Base-by-base conservation (phyloP, 352 stramenopile species). In the Globisporangium nagaii region DNA sequence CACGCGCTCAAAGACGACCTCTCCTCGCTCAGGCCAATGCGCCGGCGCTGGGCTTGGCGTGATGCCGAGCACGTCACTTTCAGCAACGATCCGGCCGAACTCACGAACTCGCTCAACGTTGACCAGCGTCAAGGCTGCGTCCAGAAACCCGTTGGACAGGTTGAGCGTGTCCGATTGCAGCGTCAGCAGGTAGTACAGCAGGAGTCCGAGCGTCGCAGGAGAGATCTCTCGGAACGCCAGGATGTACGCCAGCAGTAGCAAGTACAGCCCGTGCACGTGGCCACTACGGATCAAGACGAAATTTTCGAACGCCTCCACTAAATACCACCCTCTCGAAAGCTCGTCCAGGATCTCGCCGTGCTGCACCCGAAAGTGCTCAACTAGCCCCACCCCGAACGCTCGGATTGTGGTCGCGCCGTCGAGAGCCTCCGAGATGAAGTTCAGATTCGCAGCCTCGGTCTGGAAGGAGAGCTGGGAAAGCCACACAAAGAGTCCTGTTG, bases 171-270 rank as follows among this genome's bases (percentile, higher is more conserved):
- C n/a, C n/a, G n/a, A n/a, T n/a, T n/a, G n/a, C n/a, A n/a, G n/a
- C n/a, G n/a, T n/a, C n/a, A n/a, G n/a, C n/a, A n/a, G n/a, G 39
- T 75, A 75, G 63, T 75, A 74, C 15, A 78, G 63, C 58, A 77
- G 59, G 12, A 77, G 53, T 6, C 68, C 65, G 28, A 77, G 62
- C 28, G 68, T 63, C 39, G 58, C 56, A 2, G 65, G 58, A 24
- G 62, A 58, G 12, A 77, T 43, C n/a, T 72, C 60, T 58, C 68
- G 53, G 40, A 67, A 67, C 4, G 62, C 68, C 27, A 74, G 30
- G 24, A 77, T 28, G n/a, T 62, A 62, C 30, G 67, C 56, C 27
- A 74, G 36, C 32, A 77, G 44, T 32, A 72, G 12, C 36, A 77
- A 57, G 25, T 72, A 62, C 19, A 77, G 56, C 5, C 62, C 68